phyloP scores from a whole-genome alignment of 805 yeast genomes.

The Nakazawaea molendinolei region DNA sequence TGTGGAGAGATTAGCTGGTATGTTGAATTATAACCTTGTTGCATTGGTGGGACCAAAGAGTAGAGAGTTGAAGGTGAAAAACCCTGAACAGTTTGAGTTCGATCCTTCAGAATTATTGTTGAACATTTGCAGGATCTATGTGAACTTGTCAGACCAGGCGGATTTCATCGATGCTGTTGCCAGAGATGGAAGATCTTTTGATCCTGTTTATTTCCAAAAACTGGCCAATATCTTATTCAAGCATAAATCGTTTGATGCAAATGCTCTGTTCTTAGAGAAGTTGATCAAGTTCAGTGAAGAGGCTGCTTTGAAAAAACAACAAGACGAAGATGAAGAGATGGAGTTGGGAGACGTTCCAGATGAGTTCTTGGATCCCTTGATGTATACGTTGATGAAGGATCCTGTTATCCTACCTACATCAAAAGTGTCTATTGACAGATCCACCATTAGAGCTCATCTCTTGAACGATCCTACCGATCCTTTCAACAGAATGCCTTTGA shows the following conservation, averaged over 20 bases:
- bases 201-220: slow-evolving; percentile 54
- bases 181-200: slow-evolving; percentile 86
- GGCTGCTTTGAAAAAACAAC: slow-evolving; percentile 55
- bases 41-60: slow-evolving; percentile 96
- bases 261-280: slow-evolving; percentile 40
- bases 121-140: slow-evolving; percentile 67
- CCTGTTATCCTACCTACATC: slow-evolving; percentile 94
- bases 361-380: slow-evolving; percentile 92
- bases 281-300: slow-evolving; percentile 50
- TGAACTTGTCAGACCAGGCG: slow-evolving; percentile 57
- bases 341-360: slow-evolving; percentile 95
- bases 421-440: slow-evolving; percentile 75
- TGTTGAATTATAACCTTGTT: slow-evolving; percentile 87
- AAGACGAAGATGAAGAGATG: slow-evolving; percentile 75
- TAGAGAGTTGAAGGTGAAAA: slow-evolving; percentile 74
- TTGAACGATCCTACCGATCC: slow-evolving; percentile 96
- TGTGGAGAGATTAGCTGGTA: slow-evolving; percentile 90
- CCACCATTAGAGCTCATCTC: slow-evolving; percentile 89
- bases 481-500: slow-evolving; percentile 87
- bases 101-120: slow-evolving; percentile 69
- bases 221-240: slow-evolving; percentile 61
- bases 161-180: slow-evolving; percentile 78
- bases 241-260: slow-evolving; percentile 46
- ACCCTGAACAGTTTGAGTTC: slow-evolving; percentile 79
- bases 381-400: slow-evolving; percentile 93